Evolutionary conservation across 768 basidiomycete species (phyloP).

Genomic region (Lentinula sp.): DNA sequence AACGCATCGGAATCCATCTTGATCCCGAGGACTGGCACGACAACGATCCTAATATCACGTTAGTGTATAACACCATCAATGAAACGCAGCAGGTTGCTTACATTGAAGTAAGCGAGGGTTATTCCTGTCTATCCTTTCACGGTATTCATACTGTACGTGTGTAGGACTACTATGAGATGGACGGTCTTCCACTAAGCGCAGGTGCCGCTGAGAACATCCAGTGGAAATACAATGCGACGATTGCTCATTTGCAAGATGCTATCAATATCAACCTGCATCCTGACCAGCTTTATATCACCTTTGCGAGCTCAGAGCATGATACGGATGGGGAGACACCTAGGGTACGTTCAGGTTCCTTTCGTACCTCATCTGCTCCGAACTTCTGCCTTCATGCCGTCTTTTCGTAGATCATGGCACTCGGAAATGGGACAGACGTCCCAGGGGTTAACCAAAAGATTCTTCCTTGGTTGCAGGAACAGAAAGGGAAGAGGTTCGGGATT

Average conservation of each 20-base stretch:
- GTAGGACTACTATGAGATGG: slow-evolving; percentile 33
- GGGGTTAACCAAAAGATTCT: slow-evolving; percentile 41
- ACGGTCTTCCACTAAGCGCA: slow-evolving; percentile 25
- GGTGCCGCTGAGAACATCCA: slow-evolving; percentile 32
- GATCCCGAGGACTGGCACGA: slow-evolving; percentile 39
- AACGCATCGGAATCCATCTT: slow-evolving; percentile 39
- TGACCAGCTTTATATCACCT: slow-evolving; percentile 42
- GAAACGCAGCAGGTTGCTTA: slow-evolving; percentile 27
- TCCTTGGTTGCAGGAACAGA: slow-evolving; percentile 33
- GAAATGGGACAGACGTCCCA: slow-evolving; percentile 25
- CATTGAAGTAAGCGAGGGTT: slow-evolving; percentile 27
- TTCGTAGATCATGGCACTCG: slow-evolving; percentile 35
- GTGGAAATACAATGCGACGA: slow-evolving; percentile 34
- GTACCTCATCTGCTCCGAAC: not conserved
- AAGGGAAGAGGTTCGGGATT: slow-evolving; percentile 39
- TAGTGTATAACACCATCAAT: slow-evolving; percentile 32
- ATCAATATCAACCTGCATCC: slow-evolving; percentile 23
- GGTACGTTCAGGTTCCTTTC: slow-evolving; percentile 13
- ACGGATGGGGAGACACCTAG: slow-evolving; percentile 27
- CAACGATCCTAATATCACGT: slow-evolving; percentile 37
- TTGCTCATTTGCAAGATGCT: slow-evolving; percentile 36
- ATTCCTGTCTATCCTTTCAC: not conserved
- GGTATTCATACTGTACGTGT: not conserved
- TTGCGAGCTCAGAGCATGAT: slow-evolving; percentile 38
- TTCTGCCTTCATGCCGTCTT: not conserved